phyloP scores from a whole-genome alignment of 768 basidiomycete species.

The Xanthoconium stramineum region DNA sequence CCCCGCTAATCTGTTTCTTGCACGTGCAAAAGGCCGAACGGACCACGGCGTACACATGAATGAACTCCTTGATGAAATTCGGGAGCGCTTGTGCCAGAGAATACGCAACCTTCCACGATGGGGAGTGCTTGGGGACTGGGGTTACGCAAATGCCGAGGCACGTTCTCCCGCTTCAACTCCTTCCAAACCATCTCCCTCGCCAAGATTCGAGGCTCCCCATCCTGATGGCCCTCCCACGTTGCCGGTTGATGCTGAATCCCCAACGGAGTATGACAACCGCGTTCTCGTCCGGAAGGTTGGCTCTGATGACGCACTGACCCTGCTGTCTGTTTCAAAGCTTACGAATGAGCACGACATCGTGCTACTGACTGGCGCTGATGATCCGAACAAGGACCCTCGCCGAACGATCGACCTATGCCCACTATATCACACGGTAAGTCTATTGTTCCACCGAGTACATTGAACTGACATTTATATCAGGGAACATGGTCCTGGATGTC shows the following conservation, averaged over 20 bases:
- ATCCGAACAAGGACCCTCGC: background rate
- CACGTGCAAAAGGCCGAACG: background rate
- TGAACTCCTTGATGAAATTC: background rate
- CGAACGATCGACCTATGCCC: no score
- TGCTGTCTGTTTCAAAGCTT: background rate
- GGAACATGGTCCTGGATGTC: constrained; percentile 7
- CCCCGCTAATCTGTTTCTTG: background rate
- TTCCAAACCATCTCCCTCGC: background rate
- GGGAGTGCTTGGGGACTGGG: background rate
- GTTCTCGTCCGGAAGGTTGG: background rate
- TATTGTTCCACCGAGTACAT: no score
- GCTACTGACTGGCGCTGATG: background rate
- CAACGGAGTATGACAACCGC: background rate
- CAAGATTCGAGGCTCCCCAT: no score
- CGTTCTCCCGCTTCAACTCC: background rate
- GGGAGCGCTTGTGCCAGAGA: background rate
- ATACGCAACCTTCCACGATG: background rate
- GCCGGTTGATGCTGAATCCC: background rate
- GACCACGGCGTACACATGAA: background rate
- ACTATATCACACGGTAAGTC: background rate
- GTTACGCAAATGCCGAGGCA: background rate
- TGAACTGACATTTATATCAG: background rate
- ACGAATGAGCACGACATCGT: background rate
- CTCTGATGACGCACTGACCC: no score
- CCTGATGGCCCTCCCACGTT: background rate